phyloP scores from a whole-genome alignment of 768 basidiomycete genomes.

The Baorangia bicolor region DNA sequence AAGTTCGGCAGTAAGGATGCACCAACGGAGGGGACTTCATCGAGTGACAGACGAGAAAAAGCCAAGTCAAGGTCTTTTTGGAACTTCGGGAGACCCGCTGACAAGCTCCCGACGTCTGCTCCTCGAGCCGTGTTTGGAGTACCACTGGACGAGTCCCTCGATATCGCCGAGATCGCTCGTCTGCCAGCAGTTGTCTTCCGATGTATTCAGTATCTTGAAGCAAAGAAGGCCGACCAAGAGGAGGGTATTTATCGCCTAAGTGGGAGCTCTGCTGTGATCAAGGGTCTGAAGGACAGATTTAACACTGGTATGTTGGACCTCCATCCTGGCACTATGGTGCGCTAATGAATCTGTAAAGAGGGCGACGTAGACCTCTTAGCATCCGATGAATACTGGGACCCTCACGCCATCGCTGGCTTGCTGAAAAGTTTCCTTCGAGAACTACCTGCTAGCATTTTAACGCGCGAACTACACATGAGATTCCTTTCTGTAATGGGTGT shows the following conservation, averaged over 20 bases:
- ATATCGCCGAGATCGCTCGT: constrained; percentile 84
- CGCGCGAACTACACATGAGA: constrained; percentile 84
- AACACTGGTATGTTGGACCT: constrained; percentile 64
- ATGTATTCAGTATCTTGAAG: constrained; percentile 92
- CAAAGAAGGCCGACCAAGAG: constrained; percentile 91
- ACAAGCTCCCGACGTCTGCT: constrained; percentile 39
- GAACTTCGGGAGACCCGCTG: constrained; percentile 76
- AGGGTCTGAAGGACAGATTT: constrained; percentile 88
- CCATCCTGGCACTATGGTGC: constrained; percentile 2
- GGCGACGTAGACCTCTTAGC: constrained; percentile 92
- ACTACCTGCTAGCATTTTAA: constrained; percentile 88
- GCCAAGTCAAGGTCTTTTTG: constrained; percentile 92
- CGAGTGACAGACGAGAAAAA: constrained; percentile 80
- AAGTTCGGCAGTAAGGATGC: constrained; percentile 85
- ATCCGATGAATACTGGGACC: constrained; percentile 94
- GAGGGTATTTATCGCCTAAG: constrained; percentile 97
- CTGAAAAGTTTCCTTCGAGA: constrained; percentile 94
- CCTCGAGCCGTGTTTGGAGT: constrained; percentile 88
- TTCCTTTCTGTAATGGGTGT: constrained; percentile 93
- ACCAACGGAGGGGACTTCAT: constrained; percentile 39
- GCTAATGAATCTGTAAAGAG: constrained; percentile 49
- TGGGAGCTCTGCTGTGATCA: constrained; percentile 94
- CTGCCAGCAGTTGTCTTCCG: constrained; percentile 95
- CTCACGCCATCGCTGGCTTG: constrained; percentile 94
- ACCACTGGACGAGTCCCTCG: constrained; percentile 81